Conservation (phyloP, 768 basidiomycete species). For the Lyophyllum atratum region DNA sequence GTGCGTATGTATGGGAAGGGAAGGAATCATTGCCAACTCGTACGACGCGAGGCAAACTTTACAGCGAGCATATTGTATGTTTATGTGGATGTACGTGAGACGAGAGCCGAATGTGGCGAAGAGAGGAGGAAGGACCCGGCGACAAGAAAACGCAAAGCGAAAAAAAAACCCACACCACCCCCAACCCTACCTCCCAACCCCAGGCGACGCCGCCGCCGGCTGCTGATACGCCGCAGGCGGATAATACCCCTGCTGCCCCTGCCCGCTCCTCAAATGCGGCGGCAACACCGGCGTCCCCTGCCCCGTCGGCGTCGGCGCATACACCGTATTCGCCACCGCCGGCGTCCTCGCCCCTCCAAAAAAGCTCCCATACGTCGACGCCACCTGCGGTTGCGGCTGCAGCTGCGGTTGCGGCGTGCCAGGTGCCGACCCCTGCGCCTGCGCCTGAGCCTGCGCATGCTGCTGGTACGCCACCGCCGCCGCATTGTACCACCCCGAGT, state of each 20-base stretch:
- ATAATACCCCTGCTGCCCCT: constrained; percentile 27
- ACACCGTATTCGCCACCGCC: constrained; percentile 29
- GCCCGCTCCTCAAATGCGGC: constrained; percentile 28
- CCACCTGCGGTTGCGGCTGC: constrained; percentile 8
- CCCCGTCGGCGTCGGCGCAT: constrained; percentile 7
- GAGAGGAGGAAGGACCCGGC: not conserved
- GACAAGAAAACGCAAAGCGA: not conserved
- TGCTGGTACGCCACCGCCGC: constrained; percentile 11
- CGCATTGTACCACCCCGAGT: constrained; percentile 34
- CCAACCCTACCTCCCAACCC: constrained; percentile 10
- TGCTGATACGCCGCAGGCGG: not conserved
- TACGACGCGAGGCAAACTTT: not conserved
- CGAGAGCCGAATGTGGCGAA: not conserved
- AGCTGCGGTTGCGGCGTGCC: constrained; percentile 10
- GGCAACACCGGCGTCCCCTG: constrained; percentile 30
- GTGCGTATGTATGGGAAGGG: too few species aligned
- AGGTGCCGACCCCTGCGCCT: constrained; percentile 26
- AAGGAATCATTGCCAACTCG: too few species aligned
- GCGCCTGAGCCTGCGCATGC: constrained; percentile 11
- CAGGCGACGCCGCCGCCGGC: constrained; percentile 10
- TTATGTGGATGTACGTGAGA: not conserved
- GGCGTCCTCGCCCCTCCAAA: constrained; percentile 24
- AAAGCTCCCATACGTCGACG: constrained; percentile 27
- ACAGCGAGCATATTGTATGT: not conserved
- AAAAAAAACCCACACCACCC: not conserved